Percentiles rank a stretch among this genome's conserved stretches.
Evolutionary conservation across 2,329 filamentous ascomycete genomes (phyloP).

Genomic region (Cadophora malorum): DNA sequence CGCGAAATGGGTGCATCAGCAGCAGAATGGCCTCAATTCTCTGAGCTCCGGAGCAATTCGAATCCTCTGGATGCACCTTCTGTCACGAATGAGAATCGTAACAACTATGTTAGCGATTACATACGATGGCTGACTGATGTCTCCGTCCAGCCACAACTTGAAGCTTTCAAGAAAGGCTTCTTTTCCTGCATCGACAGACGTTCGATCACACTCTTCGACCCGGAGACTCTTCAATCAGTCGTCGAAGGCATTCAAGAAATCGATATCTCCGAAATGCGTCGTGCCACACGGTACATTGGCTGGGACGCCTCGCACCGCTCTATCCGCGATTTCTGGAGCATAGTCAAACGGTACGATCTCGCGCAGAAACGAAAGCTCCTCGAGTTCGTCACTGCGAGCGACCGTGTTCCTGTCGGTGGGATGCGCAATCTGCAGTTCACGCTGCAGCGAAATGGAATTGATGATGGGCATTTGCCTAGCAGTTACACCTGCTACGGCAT

Average conservation of each 20-base stretch:
- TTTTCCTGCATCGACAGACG: slow-evolving; percentile 73
- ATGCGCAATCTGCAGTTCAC: slow-evolving; percentile 83
- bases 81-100: slow-evolving; percentile 83
- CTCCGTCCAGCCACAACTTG: slow-evolving; percentile 77
- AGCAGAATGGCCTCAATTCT: slow-evolving; percentile 60
- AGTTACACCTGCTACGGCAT: slow-evolving; percentile 95
- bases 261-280: slow-evolving; percentile 74
- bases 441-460: slow-evolving; percentile 77
- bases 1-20: slow-evolving; percentile 56
- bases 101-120: slow-evolving; percentile 83
- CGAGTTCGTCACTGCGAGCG: slow-evolving; percentile 94
- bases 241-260: slow-evolving; percentile 86
- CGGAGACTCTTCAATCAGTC: slow-evolving; percentile 74
- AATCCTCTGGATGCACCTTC: slow-evolving; percentile 61
- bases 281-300: slow-evolving; percentile 78
- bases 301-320: slow-evolving; percentile 74
- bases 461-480: slow-evolving; percentile 73
- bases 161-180: slow-evolving; percentile 84
- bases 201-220: slow-evolving; percentile 71
- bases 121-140: slow-evolving; percentile 81
- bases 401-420: slow-evolving; percentile 87
- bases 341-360: slow-evolving; percentile 72
- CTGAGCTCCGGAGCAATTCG: slow-evolving; percentile 44
- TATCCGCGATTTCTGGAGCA: slow-evolving; percentile 82
- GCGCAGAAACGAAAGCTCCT: slow-evolving; percentile 77